These are phyloP conservation scores for Lomentospora prolificans DNA, from an alignment of 2,329 filamentous ascomycete species.

Conservation along the genomic window DNA sequence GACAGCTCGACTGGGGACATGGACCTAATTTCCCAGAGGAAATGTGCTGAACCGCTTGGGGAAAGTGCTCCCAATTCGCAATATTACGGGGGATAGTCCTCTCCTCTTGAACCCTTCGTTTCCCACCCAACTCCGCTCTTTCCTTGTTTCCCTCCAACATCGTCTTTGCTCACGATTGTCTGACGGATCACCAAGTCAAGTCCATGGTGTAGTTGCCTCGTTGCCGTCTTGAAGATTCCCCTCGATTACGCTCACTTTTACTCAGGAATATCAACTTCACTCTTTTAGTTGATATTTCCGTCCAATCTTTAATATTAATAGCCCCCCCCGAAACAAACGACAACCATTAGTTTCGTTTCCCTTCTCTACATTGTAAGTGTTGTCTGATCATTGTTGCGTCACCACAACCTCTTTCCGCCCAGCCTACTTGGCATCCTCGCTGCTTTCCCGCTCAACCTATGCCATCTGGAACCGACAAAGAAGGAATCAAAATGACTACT, in stretches of 20 bases:
- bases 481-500: too few species aligned
- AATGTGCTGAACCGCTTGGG: neutral
- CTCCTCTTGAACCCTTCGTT: neutral
- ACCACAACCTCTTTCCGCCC: neutral
- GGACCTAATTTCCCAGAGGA: neutral
- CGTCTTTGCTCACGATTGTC: constrained; percentile 2
- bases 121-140: neutral
- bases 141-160: neutral
- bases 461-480: too few species aligned
- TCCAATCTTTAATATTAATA: constrained; percentile 9
- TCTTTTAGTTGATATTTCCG: constrained; percentile 10
- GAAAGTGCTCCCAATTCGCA: neutral
- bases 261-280: constrained; percentile 9
- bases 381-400: neutral
- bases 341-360: neutral
- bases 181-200: constrained; percentile 5
- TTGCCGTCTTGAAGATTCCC: neutral
- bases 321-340: neutral
- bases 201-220: neutral
- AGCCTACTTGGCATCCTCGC: neutral
- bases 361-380: constrained; percentile 5
- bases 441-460: neutral
- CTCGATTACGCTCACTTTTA: neutral
- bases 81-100: neutral
- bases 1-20: neutral